phyloP scores from a whole-genome alignment of 176 grass and related monocot species.

The Saccharum officinarum region DNA sequence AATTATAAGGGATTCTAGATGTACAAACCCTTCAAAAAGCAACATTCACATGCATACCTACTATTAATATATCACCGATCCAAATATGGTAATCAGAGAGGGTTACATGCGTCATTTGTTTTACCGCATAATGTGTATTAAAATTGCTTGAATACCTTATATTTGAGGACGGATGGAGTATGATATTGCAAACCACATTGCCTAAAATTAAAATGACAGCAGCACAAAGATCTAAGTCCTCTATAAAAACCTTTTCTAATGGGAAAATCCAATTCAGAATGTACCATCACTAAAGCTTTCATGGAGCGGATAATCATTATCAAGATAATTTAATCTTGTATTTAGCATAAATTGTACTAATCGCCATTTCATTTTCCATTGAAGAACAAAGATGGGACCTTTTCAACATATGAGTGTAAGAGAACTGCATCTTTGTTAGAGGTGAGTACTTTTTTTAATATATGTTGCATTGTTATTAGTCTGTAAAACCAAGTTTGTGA shows the following conservation, averaged over 20 bases:
- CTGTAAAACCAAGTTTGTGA: background rate
- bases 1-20: background rate
- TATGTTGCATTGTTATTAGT: background rate
- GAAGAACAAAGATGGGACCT: conserved; percentile 2
- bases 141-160: background rate
- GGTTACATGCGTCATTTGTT: background rate
- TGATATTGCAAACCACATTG: background rate
- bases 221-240: background rate
- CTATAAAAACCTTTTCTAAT: background rate
- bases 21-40: background rate
- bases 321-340: background rate
- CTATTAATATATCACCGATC: background rate
- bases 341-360: background rate
- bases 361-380: background rate
- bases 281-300: background rate
- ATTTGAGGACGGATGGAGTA: background rate
- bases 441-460: background rate
- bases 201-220: background rate
- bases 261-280: background rate
- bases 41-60: background rate
- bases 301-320: background rate
- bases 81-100: background rate
- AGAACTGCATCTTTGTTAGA: background rate
- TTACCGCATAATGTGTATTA: background rate
- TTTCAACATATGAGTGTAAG: background rate